Evolutionary conservation across 192 early-diverging fungal species (phyloP), one percentile per base, ranked within the genome.

Genomic region (Paraglomus brasilianum): DNA sequence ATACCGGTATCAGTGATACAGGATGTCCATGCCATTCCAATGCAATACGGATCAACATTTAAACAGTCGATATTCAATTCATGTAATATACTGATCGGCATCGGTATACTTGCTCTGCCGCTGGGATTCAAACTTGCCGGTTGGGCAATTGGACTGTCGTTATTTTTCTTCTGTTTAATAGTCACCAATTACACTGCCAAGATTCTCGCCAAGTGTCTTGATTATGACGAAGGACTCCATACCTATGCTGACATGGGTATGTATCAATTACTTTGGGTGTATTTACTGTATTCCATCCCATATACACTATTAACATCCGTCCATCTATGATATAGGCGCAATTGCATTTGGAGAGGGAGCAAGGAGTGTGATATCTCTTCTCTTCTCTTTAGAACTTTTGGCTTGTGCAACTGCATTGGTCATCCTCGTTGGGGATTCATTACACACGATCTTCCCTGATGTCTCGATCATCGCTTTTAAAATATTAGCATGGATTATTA

Each of bases 81-180:
- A 5, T 77, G 88, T 51, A 88, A 88, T 59, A 81, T 88, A 21
- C 72, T 88, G 30, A 88, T 87, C 63, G 86, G 86, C 21, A 82
- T 91, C 62, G 88, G 84, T 41, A 83, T 91, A 46, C 67, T 91
- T 14, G 74, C 87, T 9, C 67, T 91, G 8, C 88, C 89, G 4
- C 78, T 83, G 36, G 84, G 81, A 7, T 76, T 91, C 42, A 75
- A 77, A 13, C 75, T 78, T 44, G 71, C 85, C 4, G 89, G 89
- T 38, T 91, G 87, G 86, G 69, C 75, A 5, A 48, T 83, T 46
- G 89, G 89, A 30, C 38, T 86, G 13, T 22, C 52, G 10, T 63
- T 91, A 10, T 82, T 82, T 61, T 7, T 63, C 1, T 82, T 77
- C 53, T 81, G 79, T 46, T 77, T 76, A 30, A 66, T 14, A 5